Evolutionary conservation across 176 grass and related monocot genomes (phyloP), one percentile per base, ranked within the genome.

Genomic region (Oryza punctata): DNA sequence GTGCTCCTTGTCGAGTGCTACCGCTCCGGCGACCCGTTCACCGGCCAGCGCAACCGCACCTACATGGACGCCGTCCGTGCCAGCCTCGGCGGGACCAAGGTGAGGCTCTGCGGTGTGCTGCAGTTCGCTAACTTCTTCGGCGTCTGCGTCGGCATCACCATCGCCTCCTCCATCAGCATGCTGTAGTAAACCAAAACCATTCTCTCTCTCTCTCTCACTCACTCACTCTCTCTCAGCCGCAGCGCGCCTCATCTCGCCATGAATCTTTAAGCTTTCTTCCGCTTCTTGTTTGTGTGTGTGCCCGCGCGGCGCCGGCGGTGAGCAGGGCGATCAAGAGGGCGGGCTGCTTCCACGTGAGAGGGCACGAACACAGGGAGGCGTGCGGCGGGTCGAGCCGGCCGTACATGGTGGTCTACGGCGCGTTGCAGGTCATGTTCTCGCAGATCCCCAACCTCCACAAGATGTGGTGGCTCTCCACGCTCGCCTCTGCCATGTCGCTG

Each of bases 1-100:
- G 40, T 87, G 10, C 91, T 98, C 9, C 89, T 98, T 23, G 77
- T 93, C 69, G 91, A 98, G 38, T 95, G 93, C 86, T 98, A 98
- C 83, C 96, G 96, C 37, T 83, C 76, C 81, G 93, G 91, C 19
- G 91, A 95, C 75, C 87, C 85, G 9, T 69, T 38, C 78, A 50
- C 63, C 19, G 92, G 89, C 7, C 89, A 66, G 41, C 92, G 92
- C 81, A 94, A 94, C 81, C 91, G 89, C 63, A 90, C 87, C 57
- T 94, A 94, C 89, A 94, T 94, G 73, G 89, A 89, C 68, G 89
- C 89, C 44, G 92, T 94, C 59, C 92, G 81, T 12, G 77, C 89
- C 77, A 87, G 79, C 84, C 92, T 94, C 18, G 92, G 87, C 75
- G 78, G 44, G 61, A 21, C 45, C 60, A 77, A 69, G 80, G 80